phyloP scores from a whole-genome alignment of 78 protist genomes.

The Pelomyxa schiedti region DNA sequence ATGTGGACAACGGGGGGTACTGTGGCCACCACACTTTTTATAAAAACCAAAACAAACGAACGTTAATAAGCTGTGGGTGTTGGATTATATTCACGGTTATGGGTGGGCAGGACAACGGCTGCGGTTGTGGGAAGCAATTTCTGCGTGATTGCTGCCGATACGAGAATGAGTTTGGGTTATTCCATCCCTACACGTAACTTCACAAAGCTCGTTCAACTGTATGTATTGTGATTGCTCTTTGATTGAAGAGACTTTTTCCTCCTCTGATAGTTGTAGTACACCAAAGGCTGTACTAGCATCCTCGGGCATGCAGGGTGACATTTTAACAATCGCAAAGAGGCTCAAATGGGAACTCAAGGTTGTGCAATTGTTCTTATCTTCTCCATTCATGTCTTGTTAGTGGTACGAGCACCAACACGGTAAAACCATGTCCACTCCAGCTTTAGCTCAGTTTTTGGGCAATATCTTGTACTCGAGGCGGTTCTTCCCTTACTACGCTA shows the following conservation, averaged over 20 bases:
- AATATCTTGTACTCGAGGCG: constrained; percentile 88
- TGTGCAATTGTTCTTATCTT: too few relatives aligned
- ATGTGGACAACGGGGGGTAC: too few relatives aligned
- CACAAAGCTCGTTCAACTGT: constrained; percentile 67
- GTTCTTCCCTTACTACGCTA: constrained; percentile 96
- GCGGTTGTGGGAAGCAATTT: constrained; percentile 93
- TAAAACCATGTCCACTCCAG: constrained; percentile 52
- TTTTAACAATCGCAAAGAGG: constrained; percentile 63
- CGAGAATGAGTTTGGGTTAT: constrained; percentile 89
- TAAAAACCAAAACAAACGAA: too few relatives aligned
- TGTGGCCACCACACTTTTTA: too few relatives aligned
- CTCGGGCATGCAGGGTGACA: constrained; percentile 90
- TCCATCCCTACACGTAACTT: constrained; percentile 68
- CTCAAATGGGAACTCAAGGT: constrained; percentile 35
- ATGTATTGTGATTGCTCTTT: constrained; percentile 1
- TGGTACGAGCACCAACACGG: constrained; percentile 58
- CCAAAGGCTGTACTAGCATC: constrained; percentile 65
- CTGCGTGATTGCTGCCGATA: constrained; percentile 93
- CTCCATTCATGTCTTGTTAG: too few relatives aligned
- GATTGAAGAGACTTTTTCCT: background rate
- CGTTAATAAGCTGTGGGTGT: too few relatives aligned
- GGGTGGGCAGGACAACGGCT: constrained; percentile 56
- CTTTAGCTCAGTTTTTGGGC: constrained; percentile 81
- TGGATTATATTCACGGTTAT: too few relatives aligned
- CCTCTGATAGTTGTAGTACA: constrained; percentile 54